A percentile compares a stretch with the other conserved stretches of the same genome.
Evolutionary conservation across 805 yeast species (phyloP).

Genomic region (Tetrapisispora iriomotensis): DNA sequence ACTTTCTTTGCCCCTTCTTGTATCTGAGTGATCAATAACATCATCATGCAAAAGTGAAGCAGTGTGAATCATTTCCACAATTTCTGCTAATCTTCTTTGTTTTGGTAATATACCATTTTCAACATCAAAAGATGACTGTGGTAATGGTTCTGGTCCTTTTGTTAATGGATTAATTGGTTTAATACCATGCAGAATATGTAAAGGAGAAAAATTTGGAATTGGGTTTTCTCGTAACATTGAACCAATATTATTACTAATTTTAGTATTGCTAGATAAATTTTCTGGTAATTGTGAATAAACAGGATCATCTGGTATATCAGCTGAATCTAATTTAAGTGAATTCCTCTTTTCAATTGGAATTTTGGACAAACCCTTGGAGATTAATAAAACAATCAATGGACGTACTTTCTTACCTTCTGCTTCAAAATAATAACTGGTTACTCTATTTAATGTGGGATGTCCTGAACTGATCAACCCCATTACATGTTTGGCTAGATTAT

Average conservation of each 20-base stretch:
- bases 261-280: constrained; percentile 28
- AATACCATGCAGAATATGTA: constrained; percentile 77
- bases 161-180: constrained; percentile 88
- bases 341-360: constrained; percentile 65
- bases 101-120: constrained; percentile 79
- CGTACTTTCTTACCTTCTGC: constrained; percentile 94
- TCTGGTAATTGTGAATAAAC: constrained; percentile 51
- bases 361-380: constrained; percentile 68
- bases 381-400: constrained; percentile 75
- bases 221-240: constrained; percentile 45
- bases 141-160: constrained; percentile 64
- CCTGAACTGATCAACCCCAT: constrained; percentile 84
- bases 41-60: constrained; percentile 94
- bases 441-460: constrained; percentile 85
- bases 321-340: constrained; percentile 48
- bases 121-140: constrained; percentile 38
- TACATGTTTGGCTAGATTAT: constrained; percentile 74
- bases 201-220: constrained; percentile 51
- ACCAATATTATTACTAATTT: background rate
- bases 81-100: constrained; percentile 91
- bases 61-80: constrained; percentile 96
- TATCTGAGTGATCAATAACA: constrained; percentile 83
- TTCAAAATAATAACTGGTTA: constrained; percentile 90
- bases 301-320: constrained; percentile 59
- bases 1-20: constrained; percentile 81